These are phyloP conservation scores for Capsicum baccatum DNA, from an alignment of 257 asterid species.

Conservation along the genomic window DNA sequence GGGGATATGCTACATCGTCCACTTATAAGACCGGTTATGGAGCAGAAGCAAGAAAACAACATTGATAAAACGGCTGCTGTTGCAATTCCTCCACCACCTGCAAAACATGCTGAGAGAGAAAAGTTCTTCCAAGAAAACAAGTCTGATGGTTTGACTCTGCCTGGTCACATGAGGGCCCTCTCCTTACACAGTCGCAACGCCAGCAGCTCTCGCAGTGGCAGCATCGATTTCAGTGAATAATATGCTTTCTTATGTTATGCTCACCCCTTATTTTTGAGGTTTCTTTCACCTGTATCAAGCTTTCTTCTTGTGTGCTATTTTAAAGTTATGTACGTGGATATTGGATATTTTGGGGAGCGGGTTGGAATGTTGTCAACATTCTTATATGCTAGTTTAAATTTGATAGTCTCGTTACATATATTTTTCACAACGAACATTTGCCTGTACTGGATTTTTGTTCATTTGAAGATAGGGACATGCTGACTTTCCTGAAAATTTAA, in stretches of 20 bases:
- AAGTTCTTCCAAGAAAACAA: conserved; percentile 80
- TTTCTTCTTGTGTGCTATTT: background rate
- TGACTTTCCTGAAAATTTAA: too few relatives aligned
- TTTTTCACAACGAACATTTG: too few relatives aligned
- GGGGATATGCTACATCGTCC: conserved; percentile 75
- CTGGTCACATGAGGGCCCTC: conserved; percentile 66
- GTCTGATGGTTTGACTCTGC: conserved; percentile 55
- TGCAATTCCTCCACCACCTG: conserved; percentile 91
- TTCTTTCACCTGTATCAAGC: conserved; percentile 5
- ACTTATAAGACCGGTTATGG: conserved; percentile 68
- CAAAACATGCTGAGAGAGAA: conserved; percentile 88
- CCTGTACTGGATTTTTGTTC: background rate
- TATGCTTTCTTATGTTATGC: background rate
- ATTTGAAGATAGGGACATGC: background rate
- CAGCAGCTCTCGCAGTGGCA: conserved; percentile 78
- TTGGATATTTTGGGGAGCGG: conserved; percentile 13
- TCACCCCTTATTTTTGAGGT: background rate
- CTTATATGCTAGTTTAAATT: background rate
- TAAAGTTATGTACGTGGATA: background rate
- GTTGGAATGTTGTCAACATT: background rate
- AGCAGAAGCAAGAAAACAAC: conserved; percentile 52
- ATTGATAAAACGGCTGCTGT: conserved; percentile 51
- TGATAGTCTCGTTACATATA: background rate
- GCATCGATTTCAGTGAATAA: conserved; percentile 75
- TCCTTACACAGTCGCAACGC: conserved; percentile 82